These are phyloP conservation scores for Fusarium austroafricanum DNA, from an alignment of 2,329 filamentous ascomycete genomes.

Conservation along the genomic window DNA sequence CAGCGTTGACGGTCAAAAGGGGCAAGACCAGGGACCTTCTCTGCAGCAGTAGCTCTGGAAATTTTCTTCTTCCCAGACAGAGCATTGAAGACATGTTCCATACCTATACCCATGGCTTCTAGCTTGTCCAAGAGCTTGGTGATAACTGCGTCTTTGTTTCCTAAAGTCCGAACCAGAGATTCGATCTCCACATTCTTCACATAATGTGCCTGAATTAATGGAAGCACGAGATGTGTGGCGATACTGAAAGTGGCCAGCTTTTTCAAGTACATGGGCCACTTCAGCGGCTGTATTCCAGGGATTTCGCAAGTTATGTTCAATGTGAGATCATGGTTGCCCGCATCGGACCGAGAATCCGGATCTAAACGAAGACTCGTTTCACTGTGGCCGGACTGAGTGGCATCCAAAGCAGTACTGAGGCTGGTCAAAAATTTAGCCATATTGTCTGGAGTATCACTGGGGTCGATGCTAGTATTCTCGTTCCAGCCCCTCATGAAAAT, in stretches of 20 bases:
- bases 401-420: slow-evolving; percentile 65
- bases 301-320: slow-evolving; percentile 70
- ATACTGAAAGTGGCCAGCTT: slow-evolving; percentile 58
- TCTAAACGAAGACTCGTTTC: slow-evolving; percentile 60
- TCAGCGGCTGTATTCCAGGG: slow-evolving; percentile 71
- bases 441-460: slow-evolving; percentile 75
- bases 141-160: slow-evolving; percentile 65
- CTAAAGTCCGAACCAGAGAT: slow-evolving; percentile 57
- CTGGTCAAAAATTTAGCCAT: slow-evolving; percentile 74
- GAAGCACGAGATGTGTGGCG: slow-evolving; percentile 63
- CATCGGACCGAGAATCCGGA: slow-evolving; percentile 48
- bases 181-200: slow-evolving; percentile 55
- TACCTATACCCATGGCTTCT: slow-evolving; percentile 61
- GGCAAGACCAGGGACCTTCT: slow-evolving; percentile 63
- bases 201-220: slow-evolving; percentile 62
- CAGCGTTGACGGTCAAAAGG: slow-evolving; percentile 59
- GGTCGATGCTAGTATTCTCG: slow-evolving; percentile 78
- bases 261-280: slow-evolving; percentile 72
- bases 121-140: slow-evolving; percentile 65
- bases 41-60: slow-evolving; percentile 58
- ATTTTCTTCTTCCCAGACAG: slow-evolving; percentile 62
- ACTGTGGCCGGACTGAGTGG: slow-evolving; percentile 56
- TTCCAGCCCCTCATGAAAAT: slow-evolving; percentile 72
- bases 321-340: slow-evolving; percentile 56
- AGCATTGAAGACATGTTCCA: slow-evolving; percentile 65